Evolutionary conservation across 176 grass and related monocot species (phyloP), one percentile per base, ranked within the genome.

Genomic region (Thalia dealbata): DNA sequence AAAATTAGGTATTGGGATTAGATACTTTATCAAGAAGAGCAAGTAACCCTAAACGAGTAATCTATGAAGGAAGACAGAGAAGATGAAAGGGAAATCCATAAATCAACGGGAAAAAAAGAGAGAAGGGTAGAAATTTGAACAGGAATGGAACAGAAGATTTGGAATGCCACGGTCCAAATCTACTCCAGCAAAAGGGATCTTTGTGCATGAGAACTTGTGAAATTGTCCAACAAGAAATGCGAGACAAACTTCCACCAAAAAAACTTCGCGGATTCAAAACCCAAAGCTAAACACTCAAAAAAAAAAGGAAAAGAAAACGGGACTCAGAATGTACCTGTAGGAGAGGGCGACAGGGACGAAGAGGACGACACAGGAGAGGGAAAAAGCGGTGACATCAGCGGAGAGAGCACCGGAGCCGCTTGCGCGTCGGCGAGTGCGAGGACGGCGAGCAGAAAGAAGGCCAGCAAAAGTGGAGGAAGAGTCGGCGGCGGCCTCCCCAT

Each of bases 271-370:
- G 43, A 68, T 35, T 14, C 35, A 3, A 44, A 41, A 68, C 18
- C 65, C 6, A 35, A 69, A 70, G 32, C 76, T 27, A 80, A 4
- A 28, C 5, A 2, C 35, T 42, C 73, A n/a, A 46, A 11, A 70
- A n/a, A 74, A 1, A 2, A n/a, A n/a, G n/a, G n/a, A 58, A 28
- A 22, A 61, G 19, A 38, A 38, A 38, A 1, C 32, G 32, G 4
- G 32, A 38, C 3, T 38, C 32, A 13, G 7, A 19, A 6, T 72
- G 73, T 81, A 88, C 89, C 89, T 13, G 59, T 6, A 35, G 85
- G 82, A n/a, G 89, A 80, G 70, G 89, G 67, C 35, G 38, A 32
- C 35, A 3, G 65, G 19, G 65, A n/a, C 38, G 38, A 50, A 43
- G 15, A 29, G 52, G 70, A 55, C 42, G 70, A 55, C 42, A 29